A percentile compares a stretch with the other conserved stretches of the same genome.
These are phyloP conservation scores for Ophiognomonia clavigignenti-juglandacearum DNA, from an alignment of 2,329 filamentous ascomycete species.

Conservation along the genomic window DNA sequence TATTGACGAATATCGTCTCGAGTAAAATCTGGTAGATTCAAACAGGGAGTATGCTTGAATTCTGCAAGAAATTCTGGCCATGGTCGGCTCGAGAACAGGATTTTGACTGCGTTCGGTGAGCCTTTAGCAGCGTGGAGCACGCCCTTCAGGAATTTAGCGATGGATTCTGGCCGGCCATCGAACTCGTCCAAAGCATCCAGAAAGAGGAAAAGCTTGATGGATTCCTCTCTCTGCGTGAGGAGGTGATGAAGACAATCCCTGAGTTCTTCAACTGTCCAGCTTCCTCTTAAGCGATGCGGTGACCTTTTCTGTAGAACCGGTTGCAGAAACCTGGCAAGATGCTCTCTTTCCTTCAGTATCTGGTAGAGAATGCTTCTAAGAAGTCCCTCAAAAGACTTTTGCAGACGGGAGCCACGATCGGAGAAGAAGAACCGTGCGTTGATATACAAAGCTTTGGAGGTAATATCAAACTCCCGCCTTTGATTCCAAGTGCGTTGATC, in stretches of 20 bases:
- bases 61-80: background rate
- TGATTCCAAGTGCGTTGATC: background rate
- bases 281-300: no score
- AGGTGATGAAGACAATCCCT: background rate
- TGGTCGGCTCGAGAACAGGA: constrained; percentile 1
- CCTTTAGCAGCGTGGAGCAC: background rate
- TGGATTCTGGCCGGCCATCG: background rate
- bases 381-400: constrained; percentile 9
- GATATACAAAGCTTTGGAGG: background rate
- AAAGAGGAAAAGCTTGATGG: background rate
- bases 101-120: background rate
- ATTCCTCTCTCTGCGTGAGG: background rate
- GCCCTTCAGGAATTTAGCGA: background rate
- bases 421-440: background rate
- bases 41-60: background rate
- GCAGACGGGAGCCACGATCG: background rate
- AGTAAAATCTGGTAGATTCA: no score
- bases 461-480: background rate
- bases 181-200: constrained; percentile 4
- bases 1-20: no score
- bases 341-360: background rate
- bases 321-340: background rate
- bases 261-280: background rate
- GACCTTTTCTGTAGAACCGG: background rate
- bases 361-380: constrained; percentile 1